Percentiles rank a stretch among this genome's conserved stretches.
Evolutionary conservation across 2,329 filamentous ascomycete species (phyloP).

Genomic region (Lecanoromycetidae sp.): DNA sequence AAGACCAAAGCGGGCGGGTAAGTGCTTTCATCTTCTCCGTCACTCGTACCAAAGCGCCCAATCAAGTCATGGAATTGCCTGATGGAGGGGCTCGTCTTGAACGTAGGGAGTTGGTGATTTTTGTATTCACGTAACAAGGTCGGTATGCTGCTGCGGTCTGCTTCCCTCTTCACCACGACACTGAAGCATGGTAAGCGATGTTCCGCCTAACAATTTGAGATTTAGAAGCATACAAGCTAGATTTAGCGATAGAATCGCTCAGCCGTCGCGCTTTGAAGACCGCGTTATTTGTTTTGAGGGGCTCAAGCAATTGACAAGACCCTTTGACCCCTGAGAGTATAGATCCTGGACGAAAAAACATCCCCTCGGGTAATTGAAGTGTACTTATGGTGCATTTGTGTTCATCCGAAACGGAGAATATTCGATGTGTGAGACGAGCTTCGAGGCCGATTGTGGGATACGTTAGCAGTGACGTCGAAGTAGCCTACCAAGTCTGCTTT

Average conservation of each 20-base stretch:
- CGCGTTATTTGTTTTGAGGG: too few relatives aligned
- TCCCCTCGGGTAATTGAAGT: too few relatives aligned
- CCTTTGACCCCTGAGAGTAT: too few relatives aligned
- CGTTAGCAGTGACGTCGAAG: too few relatives aligned
- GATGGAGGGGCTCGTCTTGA: conserved; percentile 18
- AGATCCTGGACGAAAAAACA: too few relatives aligned
- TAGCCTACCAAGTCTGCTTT: too few relatives aligned
- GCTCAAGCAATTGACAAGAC: too few relatives aligned
- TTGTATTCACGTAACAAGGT: conserved; percentile 17
- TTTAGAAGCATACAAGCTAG: background rate
- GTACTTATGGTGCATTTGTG: too few relatives aligned
- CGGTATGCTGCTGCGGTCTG: conserved; percentile 9
- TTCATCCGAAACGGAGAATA: too few relatives aligned
- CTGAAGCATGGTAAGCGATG: conserved; percentile 16
- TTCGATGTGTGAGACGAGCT: too few relatives aligned
- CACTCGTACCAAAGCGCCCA: background rate
- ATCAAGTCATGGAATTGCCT: conserved; percentile 18
- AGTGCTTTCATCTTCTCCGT: background rate
- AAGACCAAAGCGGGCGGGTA: conserved; percentile 19
- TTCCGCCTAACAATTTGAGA: background rate
- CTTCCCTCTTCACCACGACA: conserved; percentile 18
- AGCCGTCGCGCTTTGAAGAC: conserved; percentile 19
- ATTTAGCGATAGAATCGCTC: conserved; percentile 10
- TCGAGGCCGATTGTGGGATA: too few relatives aligned
- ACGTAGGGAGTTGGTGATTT: conserved; percentile 16